phyloP scores from a whole-genome alignment of 1,284 basidiomycete species.

The Trametes versicolor region DNA sequence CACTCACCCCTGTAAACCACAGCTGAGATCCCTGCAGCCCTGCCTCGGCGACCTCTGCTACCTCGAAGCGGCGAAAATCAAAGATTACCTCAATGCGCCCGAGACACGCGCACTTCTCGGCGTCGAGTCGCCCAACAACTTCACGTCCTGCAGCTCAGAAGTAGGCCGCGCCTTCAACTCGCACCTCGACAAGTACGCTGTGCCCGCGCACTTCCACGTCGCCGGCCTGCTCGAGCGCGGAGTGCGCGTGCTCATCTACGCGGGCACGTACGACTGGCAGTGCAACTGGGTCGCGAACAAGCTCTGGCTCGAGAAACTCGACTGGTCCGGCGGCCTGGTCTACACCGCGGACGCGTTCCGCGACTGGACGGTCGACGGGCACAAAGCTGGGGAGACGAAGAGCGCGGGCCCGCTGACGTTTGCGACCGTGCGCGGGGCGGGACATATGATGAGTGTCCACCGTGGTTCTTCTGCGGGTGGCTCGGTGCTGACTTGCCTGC shows the following conservation, averaged over 20 bases:
- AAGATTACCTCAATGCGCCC: slow-evolving; percentile 64
- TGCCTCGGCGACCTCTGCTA: slow-evolving; percentile 68
- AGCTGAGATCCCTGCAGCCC: slow-evolving; percentile 45
- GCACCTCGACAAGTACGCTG: slow-evolving; percentile 68
- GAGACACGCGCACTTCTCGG: slow-evolving; percentile 66
- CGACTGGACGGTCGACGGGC: slow-evolving; percentile 67
- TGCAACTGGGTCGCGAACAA: slow-evolving; percentile 84
- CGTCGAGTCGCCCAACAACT: slow-evolving; percentile 62
- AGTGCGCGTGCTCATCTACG: slow-evolving; percentile 77
- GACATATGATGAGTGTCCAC: slow-evolving; percentile 73
- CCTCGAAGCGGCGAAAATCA: slow-evolving; percentile 59
- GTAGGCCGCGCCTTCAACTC: slow-evolving; percentile 59
- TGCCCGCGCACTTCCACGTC: slow-evolving; percentile 73
- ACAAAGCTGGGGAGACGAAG: slow-evolving; percentile 72
- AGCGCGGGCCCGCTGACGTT: slow-evolving; percentile 69
- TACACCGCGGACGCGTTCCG: slow-evolving; percentile 63
- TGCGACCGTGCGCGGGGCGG: slow-evolving; percentile 69
- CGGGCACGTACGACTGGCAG: slow-evolving; percentile 84
- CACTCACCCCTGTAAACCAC: no score
- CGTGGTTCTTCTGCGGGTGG: slow-evolving; percentile 17
- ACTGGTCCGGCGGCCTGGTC: slow-evolving; percentile 69
- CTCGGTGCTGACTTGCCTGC: slow-evolving; percentile 37
- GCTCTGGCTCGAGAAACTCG: slow-evolving; percentile 77
- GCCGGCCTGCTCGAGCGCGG: slow-evolving; percentile 78
- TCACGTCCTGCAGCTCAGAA: slow-evolving; percentile 62